A percentile compares a stretch with the other conserved stretches of the same genome.
Conservation (phyloP, 2,329 filamentous ascomycete species). For the Sclerotinia glacialis region DNA sequence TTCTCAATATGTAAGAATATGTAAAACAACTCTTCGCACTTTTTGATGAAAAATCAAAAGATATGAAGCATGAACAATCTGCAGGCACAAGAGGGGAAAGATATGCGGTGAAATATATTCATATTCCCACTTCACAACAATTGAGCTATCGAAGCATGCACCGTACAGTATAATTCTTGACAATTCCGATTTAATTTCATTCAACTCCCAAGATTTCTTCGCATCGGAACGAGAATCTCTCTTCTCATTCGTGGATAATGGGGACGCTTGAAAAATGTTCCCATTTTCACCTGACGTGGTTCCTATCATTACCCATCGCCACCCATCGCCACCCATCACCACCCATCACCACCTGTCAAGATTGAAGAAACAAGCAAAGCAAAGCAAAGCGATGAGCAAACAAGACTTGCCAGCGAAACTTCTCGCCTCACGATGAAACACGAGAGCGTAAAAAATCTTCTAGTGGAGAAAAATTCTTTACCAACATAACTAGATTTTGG, state of each 20-base stretch:
- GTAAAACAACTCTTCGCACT: not conserved
- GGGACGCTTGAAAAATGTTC: not conserved
- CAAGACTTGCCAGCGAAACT: conserved; percentile 16
- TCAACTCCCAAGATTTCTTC: not conserved
- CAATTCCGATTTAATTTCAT: not conserved
- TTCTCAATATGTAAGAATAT: not conserved
- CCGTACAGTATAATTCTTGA: not conserved
- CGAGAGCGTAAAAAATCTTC: not conserved
- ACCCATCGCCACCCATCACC: too few relatives aligned
- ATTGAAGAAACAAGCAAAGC: conserved; percentile 5
- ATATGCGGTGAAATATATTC: conserved; percentile 16
- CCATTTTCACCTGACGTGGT: conserved; percentile 23
- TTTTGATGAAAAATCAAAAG: not conserved
- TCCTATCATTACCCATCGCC: conserved; percentile 6
- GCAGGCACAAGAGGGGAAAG: conserved; percentile 14
- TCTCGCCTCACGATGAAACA: conserved; percentile 19
- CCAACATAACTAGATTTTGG: not conserved
- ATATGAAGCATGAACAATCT: conserved; percentile 18
- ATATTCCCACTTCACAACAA: conserved; percentile 6
- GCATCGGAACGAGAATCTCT: not conserved
- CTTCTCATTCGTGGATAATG: conserved; percentile 8
- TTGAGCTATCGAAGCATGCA: conserved; percentile 9
- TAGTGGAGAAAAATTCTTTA: not conserved
- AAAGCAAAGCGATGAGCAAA: not conserved
- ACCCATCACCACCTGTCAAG: not conserved